Conservation (phyloP, 1,139 yeast species). For the Yamadazyma epiphylla region DNA sequence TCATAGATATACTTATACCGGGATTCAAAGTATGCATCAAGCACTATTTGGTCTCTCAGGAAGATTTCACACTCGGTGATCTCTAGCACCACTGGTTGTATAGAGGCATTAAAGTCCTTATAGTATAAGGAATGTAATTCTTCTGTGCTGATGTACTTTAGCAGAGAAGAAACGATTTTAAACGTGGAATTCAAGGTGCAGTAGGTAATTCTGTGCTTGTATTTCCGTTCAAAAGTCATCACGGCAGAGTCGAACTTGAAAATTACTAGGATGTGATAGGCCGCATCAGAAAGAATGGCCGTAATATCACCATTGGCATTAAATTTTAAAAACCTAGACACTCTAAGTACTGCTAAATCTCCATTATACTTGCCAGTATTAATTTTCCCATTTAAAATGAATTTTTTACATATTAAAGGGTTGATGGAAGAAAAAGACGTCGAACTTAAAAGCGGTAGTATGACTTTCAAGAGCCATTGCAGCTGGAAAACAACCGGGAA, state of each 20-base stretch:
- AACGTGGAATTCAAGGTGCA: constrained; percentile 23
- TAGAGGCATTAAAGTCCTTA: constrained; percentile 3
- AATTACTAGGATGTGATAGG: constrained; percentile 25
- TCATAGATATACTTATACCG: constrained; percentile 20
- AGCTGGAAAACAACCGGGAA: constrained; percentile 1
- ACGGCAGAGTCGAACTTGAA: constrained; percentile 28
- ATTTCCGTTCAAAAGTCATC: constrained; percentile 23
- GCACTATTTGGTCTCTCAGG: constrained; percentile 24
- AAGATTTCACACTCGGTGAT: constrained; percentile 24
- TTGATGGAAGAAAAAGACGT: constrained; percentile 2
- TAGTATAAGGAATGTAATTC: constrained; percentile 14
- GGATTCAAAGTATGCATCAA: constrained; percentile 16
- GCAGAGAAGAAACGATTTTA: constrained; percentile 21
- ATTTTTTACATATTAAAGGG: constrained; percentile 15
- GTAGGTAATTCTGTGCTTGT: constrained; percentile 30
- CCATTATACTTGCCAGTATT: constrained; percentile 7
- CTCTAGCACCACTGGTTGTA: constrained; percentile 22
- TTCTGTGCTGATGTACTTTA: constrained; percentile 17
- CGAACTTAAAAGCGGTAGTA: no score
- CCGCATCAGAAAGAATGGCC: constrained; percentile 29
- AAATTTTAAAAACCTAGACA: constrained; percentile 19
- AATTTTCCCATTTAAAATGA: constrained; percentile 11
- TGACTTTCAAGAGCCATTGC: no score
- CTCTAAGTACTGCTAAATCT: constrained; percentile 22
- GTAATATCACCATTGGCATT: constrained; percentile 21